phyloP scores from a whole-genome alignment of 345 rosid species.

The Punica granatum region DNA sequence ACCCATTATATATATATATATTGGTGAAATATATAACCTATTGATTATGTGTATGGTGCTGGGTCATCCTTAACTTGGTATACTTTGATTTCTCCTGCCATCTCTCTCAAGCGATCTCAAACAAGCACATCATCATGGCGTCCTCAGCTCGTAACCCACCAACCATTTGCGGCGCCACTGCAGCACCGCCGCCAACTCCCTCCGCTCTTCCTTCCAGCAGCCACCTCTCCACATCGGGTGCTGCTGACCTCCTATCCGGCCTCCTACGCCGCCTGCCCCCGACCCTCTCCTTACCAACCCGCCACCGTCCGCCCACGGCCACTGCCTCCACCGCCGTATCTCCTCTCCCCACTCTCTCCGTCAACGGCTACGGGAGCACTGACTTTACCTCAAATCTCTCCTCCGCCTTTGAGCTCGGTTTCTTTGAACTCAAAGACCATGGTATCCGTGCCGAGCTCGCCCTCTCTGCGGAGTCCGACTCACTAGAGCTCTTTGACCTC shows the following conservation, averaged over 20 bases:
- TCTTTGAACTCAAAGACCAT: constrained; percentile 45
- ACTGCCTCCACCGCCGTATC: constrained; percentile 19
- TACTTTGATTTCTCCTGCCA: not conserved
- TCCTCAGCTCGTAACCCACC: constrained; percentile 41
- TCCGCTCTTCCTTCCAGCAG: constrained; percentile 35
- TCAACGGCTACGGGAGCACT: constrained; percentile 15
- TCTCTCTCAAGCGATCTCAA: not conserved
- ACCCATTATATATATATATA: no score
- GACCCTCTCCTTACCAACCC: constrained; percentile 53
- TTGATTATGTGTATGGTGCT: no score
- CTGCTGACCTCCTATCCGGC: constrained; percentile 51
- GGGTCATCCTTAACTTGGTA: no score
- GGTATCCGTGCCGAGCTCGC: constrained; percentile 42
- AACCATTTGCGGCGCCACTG: constrained; percentile 39
- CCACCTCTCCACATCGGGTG: constrained; percentile 24
- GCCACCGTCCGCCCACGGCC: constrained; percentile 18
- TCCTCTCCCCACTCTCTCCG: constrained; percentile 28
- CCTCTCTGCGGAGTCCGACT: constrained; percentile 47
- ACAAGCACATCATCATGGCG: constrained; percentile 20
- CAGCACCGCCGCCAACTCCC: constrained; percentile 86
- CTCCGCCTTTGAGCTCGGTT: constrained; percentile 37
- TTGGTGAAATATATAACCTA: no score
- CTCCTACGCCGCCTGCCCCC: constrained; percentile 80
- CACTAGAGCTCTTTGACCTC: constrained; percentile 46
- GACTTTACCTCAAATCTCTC: constrained; percentile 26